Base-by-base conservation (phyloP, 2,329 filamentous ascomycete genomes). In the Stachybotrys elegans region DNA sequence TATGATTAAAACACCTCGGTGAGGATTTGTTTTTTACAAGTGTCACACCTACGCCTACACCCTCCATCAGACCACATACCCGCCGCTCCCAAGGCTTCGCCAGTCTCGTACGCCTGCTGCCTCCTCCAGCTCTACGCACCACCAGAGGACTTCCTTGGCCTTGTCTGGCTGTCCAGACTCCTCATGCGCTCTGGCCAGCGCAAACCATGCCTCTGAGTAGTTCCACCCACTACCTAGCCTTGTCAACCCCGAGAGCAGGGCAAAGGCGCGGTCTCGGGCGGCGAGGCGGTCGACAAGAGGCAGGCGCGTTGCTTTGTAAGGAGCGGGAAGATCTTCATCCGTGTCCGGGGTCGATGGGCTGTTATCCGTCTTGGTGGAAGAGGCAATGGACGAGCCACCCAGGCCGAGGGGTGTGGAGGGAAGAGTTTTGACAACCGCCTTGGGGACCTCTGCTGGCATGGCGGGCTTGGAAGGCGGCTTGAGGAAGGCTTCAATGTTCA, bases 101-200 rank as follows among this genome's bases (percentile, higher is more conserved):
- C 92, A 97, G 46, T 79, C 77, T 45, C 93, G 80, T 39, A 95
- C 78, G 0, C 85, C 88, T 51, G 80, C 81, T 7, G 81, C 82
- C 61, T 98, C 92, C 61, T 97, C 93, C 22, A 98, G 73, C 66
- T 96, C 90, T 12, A 98, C 87, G 56, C 91, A 95, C 90, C 92
- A 97, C 93, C 93, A 97, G 6, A 97, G 75, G 37, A 91, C 89
- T 54, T 93, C 86, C 68, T 91, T 94, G 13, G 93, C 86, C 70
- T 92, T 95, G 29, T 93, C 87, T 2, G 81, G 66, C 68, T 95
- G 88, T 1, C 86, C 87, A 45, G 88, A 87, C 59, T 90, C 81
- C 65, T 98, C 93, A 58, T 96, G 88, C 9, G 88, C 90, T 50
- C 89, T 76, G 1, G 90, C 88, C 25, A 98, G 76, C 5, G 86